Percentiles rank a stretch among this genome's conserved stretches.
Conservation (phyloP, 2,329 filamentous ascomycete species). For the Talaromyces sp. region DNA sequence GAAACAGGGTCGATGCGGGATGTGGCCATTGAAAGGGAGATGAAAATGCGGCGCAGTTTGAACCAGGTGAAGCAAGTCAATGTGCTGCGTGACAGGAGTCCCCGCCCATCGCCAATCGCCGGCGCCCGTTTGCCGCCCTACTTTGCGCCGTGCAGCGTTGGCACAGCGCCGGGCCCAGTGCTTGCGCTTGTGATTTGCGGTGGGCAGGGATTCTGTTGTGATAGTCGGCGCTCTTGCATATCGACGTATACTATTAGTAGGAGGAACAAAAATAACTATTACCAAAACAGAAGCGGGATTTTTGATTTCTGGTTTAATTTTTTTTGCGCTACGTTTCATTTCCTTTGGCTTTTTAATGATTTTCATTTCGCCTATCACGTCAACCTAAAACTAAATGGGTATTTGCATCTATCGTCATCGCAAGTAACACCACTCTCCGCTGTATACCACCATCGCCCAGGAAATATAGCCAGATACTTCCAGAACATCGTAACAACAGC, state of each 20-base stretch:
- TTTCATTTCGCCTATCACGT: background rate
- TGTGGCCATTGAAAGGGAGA: background rate
- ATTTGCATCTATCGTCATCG: constrained; percentile 1
- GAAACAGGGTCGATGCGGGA: background rate
- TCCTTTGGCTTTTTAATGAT: background rate
- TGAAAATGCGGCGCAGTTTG: background rate
- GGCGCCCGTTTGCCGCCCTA: background rate
- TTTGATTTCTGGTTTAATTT: background rate
- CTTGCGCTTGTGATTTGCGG: background rate
- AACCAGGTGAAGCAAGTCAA: background rate
- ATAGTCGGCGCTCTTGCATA: background rate
- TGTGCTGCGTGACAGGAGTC: background rate
- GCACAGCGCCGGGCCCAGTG: background rate
- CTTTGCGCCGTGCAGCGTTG: background rate
- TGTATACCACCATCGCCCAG: background rate
- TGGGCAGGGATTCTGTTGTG: background rate
- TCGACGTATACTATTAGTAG: background rate
- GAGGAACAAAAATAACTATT: background rate
- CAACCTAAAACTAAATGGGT: constrained; percentile 2
- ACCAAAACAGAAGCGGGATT: background rate
- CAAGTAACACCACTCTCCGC: background rate
- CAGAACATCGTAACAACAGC: background rate
- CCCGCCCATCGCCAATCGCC: background rate
- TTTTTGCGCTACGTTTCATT: background rate
- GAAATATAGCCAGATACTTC: background rate